Percentiles rank a stretch among this genome's conserved stretches.
phyloP scores from a whole-genome alignment of 495 filamentous ascomycete species.

The Hypoxylon intermedium region DNA sequence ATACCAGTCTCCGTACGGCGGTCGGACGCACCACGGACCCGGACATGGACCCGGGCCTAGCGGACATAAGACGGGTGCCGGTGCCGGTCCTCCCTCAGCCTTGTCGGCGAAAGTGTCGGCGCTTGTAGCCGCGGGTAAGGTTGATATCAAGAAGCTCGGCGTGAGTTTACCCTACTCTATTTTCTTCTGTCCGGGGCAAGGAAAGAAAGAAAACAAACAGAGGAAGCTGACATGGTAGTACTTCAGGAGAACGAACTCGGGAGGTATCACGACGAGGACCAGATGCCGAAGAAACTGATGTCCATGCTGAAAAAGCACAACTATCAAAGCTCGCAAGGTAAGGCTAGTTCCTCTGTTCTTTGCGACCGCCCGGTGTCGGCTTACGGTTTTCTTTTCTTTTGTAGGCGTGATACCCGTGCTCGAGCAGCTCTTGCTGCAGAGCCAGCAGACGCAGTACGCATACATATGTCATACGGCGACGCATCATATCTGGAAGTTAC shows the following conservation, averaged over 20 bases:
- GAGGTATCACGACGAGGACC: constrained; percentile 82
- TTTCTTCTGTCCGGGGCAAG: not conserved
- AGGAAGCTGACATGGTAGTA: constrained; percentile 8
- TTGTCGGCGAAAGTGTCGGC: too few species aligned
- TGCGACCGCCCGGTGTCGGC: constrained; percentile 11
- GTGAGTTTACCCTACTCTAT: constrained; percentile 28
- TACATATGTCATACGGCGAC: constrained; percentile 81
- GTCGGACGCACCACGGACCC: too few species aligned
- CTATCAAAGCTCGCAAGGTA: constrained; percentile 62
- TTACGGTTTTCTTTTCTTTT: constrained; percentile 40
- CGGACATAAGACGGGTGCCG: too few species aligned
- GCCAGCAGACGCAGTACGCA: constrained; percentile 66
- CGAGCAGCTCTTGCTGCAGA: constrained; percentile 72
- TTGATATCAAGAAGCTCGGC: constrained; percentile 41
- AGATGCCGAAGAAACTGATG: constrained; percentile 84
- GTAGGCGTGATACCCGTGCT: constrained; percentile 77
- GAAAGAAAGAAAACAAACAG: constrained; percentile 18
- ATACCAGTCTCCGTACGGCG: too few species aligned
- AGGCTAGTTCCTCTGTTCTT: constrained; percentile 52
- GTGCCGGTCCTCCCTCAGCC: too few species aligned
- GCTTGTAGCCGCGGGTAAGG: not conserved
- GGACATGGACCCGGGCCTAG: too few species aligned
- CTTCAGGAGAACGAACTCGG: constrained; percentile 72
- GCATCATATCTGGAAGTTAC: constrained; percentile 81
- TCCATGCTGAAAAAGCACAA: constrained; percentile 70